These are phyloP conservation scores for Penicillium riverlandense DNA, from an alignment of 495 filamentous ascomycete genomes.

Conservation along the genomic window DNA sequence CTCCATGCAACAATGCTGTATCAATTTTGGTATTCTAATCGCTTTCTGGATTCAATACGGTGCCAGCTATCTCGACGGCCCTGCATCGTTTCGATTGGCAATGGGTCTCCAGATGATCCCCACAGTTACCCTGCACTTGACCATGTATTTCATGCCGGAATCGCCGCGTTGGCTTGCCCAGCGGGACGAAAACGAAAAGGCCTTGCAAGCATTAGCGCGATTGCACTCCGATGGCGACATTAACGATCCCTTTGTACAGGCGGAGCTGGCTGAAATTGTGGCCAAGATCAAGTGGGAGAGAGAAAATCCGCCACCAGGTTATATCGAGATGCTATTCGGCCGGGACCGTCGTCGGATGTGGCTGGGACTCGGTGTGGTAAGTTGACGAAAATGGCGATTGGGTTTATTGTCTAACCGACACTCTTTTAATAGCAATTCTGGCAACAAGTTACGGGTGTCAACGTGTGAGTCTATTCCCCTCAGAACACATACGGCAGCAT, in stretches of 20 bases:
- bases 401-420: not conserved
- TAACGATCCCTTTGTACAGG: constrained; percentile 8
- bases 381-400: not conserved
- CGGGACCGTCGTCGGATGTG: constrained; percentile 18
- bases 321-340: constrained; percentile 17
- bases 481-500: too few species aligned
- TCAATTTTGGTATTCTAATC: constrained; percentile 11
- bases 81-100: constrained; percentile 11
- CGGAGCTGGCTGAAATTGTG: constrained; percentile 13
- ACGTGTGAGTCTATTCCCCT: constrained; percentile 12
- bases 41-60: constrained; percentile 20
- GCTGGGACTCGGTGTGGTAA: constrained; percentile 24
- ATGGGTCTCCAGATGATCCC: constrained; percentile 16
- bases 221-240: constrained; percentile 25
- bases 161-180: constrained; percentile 40
- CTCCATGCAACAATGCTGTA: constrained; percentile 11
- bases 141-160: constrained; percentile 26
- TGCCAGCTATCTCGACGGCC: constrained; percentile 4
- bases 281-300: constrained; percentile 17
- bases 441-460: constrained; percentile 24
- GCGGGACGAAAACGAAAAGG: constrained; percentile 26
- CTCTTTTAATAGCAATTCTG: constrained; percentile 15
- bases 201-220: constrained; percentile 27
- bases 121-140: constrained; percentile 10
- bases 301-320: constrained; percentile 12